Conservation (phyloP, 148 eudicot genomes). For the Pouteria glomerata region DNA sequence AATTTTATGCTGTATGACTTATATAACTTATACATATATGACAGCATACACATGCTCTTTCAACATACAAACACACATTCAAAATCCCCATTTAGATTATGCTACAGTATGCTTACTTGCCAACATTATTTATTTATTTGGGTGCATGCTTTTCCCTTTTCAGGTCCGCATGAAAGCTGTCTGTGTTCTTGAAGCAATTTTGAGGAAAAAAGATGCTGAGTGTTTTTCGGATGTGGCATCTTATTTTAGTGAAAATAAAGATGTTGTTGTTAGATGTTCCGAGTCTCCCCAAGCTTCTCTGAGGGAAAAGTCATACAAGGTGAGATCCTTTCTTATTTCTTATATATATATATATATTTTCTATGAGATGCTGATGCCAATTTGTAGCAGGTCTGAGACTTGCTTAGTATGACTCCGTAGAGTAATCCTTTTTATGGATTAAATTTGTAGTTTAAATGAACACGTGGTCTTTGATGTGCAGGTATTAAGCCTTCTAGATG, state of each 20-base stretch:
- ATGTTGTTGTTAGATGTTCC: constrained; percentile 58
- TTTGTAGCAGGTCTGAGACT: no score
- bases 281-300: constrained; percentile 97
- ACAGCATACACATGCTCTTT: neutral
- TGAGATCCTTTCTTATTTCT: constrained; percentile 22
- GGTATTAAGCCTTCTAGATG: constrained; percentile 75
- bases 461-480: constrained; percentile 26
- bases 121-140: neutral
- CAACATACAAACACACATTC: neutral
- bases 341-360: neutral
- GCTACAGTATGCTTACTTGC: neutral
- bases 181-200: constrained; percentile 89
- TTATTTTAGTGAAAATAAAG: constrained; percentile 64
- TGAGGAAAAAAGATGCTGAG: constrained; percentile 73
- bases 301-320: constrained; percentile 84
- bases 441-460: neutral
- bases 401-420: neutral
- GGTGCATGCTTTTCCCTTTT: constrained; percentile 14
- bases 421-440: neutral
- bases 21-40: neutral
- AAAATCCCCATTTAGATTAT: no score
- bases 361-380: no score
- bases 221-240: constrained; percentile 50
- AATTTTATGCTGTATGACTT: neutral
- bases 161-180: constrained; percentile 92